Base-by-base conservation (phyloP, 169 alveolate species). In the Theileria equi region DNA sequence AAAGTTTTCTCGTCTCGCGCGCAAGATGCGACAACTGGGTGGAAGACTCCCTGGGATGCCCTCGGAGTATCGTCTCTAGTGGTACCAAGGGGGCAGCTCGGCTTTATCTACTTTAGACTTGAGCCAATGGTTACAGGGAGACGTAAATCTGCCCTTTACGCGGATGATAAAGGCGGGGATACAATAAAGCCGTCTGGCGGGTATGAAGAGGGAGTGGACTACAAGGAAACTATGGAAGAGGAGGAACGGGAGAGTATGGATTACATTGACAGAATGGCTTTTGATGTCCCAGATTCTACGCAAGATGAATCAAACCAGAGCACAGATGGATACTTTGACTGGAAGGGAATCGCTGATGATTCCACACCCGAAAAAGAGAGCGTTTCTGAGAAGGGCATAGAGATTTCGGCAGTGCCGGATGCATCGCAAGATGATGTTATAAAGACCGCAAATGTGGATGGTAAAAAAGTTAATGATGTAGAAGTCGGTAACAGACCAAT, bases 401-500 rank as follows among this genome's bases (percentile, higher is more conserved):
- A 35, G 31, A 64, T 16, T 54, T 52, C 53, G 66, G 65, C 40
- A 26, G 54, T 45, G 49, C 44, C 1, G 19, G 69, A 13, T 58
- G 57, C 21, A 67, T 47, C 36, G 16, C 55, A 23, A 58, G 79
- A 67, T 1, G 67, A 67, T n/a, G 70, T 67, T 4, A 38, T 41
- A 26, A 67, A 52, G 60, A 47, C 78, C 13, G 57, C 32, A 0
- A 47, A 54, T 16, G 1, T 71, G 48, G 82, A 71, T 50, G 65
- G 74, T 5, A 52, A 66, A 13, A 57, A 64, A 6, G 26, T 38
- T 19, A 28, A 40, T 44, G 80, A 64, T n/a, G 19, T 63, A 25
- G 84, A 74, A 50, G 45, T 36, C 19, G 84, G 84, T 6, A 63
- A 53, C 34, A 23, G 78, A 17, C 84, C 84, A 10, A 32, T 38